phyloP scores from a whole-genome alignment of 495 filamentous ascomycete genomes.

The Annulohypoxylon moriforme region DNA sequence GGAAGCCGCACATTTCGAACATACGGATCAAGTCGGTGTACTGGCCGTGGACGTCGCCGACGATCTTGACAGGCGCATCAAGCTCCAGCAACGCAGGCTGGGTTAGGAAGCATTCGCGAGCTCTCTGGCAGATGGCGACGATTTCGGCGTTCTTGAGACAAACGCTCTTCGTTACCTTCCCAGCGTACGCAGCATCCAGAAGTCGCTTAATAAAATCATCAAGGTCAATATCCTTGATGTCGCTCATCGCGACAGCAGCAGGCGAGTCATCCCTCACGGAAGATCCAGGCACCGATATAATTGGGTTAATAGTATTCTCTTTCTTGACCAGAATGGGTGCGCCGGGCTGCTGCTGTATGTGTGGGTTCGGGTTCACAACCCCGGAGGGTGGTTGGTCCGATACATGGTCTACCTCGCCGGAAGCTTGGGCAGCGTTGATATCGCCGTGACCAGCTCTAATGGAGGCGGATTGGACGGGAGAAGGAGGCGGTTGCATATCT shows the following conservation, averaged over 20 bases:
- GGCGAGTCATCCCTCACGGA: conserved; percentile 54
- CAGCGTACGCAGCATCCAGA: conserved; percentile 92
- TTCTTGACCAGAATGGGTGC: conserved; percentile 88
- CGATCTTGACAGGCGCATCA: conserved; percentile 97
- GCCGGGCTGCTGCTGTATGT: conserved; percentile 67
- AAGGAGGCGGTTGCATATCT: conserved; percentile 82
- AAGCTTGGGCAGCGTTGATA: conserved; percentile 81
- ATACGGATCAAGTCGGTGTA: conserved; percentile 97
- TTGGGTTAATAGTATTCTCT: conserved; percentile 67
- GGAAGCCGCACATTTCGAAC: conserved; percentile 99
- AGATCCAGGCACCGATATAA: conserved; percentile 52
- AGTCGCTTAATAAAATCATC: conserved; percentile 98
- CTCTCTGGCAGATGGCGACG: conserved; percentile 86
- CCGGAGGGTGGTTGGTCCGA: conserved; percentile 89
- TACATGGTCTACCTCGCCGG: conserved; percentile 92
- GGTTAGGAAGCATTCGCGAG: conserved; percentile 86
- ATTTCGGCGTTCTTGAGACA: conserved; percentile 99
- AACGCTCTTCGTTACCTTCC: conserved; percentile 96
- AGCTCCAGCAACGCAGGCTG: conserved; percentile 94
- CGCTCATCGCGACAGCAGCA: conserved; percentile 69
- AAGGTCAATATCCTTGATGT: conserved; percentile 89
- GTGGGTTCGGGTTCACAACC: conserved; percentile 58
- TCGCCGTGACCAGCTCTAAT: conserved; percentile 76
- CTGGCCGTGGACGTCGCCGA: conserved; percentile 97
- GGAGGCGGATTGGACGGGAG: conserved; percentile 83